phyloP scores from a whole-genome alignment of 148 eudicot species.

The Rhododendron vialii region DNA sequence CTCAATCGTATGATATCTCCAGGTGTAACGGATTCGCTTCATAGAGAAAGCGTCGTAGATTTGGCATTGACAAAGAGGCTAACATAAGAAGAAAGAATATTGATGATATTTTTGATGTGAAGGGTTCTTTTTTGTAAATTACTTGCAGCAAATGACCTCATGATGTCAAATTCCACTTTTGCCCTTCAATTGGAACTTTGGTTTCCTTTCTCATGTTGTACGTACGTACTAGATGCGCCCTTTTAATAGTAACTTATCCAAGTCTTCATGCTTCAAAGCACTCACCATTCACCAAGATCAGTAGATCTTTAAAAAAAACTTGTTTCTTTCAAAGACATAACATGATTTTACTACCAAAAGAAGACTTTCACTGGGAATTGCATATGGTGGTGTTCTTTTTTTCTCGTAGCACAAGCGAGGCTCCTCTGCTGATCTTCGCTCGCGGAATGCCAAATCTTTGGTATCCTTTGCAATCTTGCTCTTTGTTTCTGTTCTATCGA shows the following conservation, averaged over 20 bases:
- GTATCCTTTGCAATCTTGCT: too few relatives aligned
- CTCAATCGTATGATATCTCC: constrained; percentile 47
- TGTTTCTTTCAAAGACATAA: neutral
- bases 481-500: too few relatives aligned
- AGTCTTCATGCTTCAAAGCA: neutral
- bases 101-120: constrained; percentile 26
- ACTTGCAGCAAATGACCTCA: constrained; percentile 20
- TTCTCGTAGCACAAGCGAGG: too few relatives aligned
- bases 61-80: constrained; percentile 27
- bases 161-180: constrained; percentile 23
- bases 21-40: constrained; percentile 33
- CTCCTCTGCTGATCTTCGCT: too few relatives aligned
- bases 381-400: too few relatives aligned
- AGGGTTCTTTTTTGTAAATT: constrained; percentile 57
- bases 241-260: constrained; percentile 2
- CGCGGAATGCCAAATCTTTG: too few relatives aligned
- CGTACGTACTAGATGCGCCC: constrained; percentile 14
- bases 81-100: constrained; percentile 21
- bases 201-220: constrained; percentile 12
- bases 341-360: too few relatives aligned
- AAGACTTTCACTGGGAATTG: too few relatives aligned
- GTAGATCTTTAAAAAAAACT: neutral
- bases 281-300: neutral
- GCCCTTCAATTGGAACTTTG: constrained; percentile 18
- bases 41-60: neutral